Evolutionary conservation across 169 alveolate genomes (phyloP).

Genomic region (Cryptosporidium bovis): DNA sequence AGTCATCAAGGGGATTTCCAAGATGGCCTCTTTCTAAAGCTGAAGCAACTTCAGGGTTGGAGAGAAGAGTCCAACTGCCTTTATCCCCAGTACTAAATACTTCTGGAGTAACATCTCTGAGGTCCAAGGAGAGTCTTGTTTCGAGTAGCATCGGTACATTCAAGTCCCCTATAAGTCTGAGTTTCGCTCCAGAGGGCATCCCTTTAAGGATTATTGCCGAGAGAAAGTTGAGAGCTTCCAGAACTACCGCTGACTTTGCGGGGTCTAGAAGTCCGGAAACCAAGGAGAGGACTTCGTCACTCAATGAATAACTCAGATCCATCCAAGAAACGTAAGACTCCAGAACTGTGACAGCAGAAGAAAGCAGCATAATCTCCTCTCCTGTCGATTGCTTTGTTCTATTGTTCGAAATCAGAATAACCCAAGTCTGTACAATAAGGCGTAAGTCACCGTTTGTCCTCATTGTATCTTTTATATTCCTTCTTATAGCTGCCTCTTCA

Average conservation of each 20-base stretch:
- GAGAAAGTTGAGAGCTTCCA: constrained; percentile 48
- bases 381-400: not conserved
- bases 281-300: constrained; percentile 40
- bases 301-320: constrained; percentile 58
- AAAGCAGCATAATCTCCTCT: constrained; percentile 15
- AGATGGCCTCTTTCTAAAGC: constrained; percentile 55
- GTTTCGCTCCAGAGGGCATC: constrained; percentile 37
- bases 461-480: constrained; percentile 65
- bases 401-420: constrained; percentile 36
- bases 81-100: not conserved
- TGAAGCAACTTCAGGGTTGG: constrained; percentile 33
- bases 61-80: constrained; percentile 28
- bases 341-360: constrained; percentile 36
- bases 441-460: constrained; percentile 49
- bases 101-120: constrained; percentile 27
- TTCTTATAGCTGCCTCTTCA: constrained; percentile 31
- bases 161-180: constrained; percentile 43
- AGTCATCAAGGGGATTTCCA: constrained; percentile 17
- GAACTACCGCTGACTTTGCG: constrained; percentile 36
- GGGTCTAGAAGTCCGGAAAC: constrained; percentile 28
- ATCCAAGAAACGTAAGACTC: constrained; percentile 64
- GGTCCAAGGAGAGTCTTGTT: constrained; percentile 12
- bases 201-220: constrained; percentile 58
- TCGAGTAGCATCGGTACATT: constrained; percentile 33
- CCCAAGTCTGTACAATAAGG: constrained; percentile 58